Evolutionary conservation across 306 rosid genomes (phyloP).

Genomic region (Pyrus pyrifolia): DNA sequence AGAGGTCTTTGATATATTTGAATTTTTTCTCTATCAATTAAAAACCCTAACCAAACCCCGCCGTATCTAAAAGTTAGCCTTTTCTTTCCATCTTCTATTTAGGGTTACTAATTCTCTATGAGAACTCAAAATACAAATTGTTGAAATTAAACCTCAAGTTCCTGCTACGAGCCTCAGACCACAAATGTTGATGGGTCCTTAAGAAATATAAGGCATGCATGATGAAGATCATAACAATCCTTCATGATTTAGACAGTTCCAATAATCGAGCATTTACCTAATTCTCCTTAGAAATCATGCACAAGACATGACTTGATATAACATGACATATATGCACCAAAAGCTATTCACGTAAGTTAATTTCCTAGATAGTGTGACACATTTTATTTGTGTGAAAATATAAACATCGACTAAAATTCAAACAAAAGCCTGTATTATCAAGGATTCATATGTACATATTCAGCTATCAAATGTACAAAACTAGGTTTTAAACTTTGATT

Average conservation of each 20-base stretch:
- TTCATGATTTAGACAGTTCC: slow-evolving; percentile 29
- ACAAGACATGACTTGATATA: neutral
- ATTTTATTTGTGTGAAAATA: no score
- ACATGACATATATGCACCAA: no score
- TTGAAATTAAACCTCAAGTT: neutral
- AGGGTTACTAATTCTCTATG: neutral
- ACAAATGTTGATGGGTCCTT: neutral
- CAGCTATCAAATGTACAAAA: no score
- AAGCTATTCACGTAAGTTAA: no score
- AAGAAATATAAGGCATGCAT: slow-evolving; percentile 1
- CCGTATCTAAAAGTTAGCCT: neutral
- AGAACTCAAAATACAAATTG: neutral
- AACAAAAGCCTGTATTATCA: no score
- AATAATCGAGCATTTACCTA: slow-evolving; percentile 19
- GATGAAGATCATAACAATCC: slow-evolving; percentile 6
- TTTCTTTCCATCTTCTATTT: neutral
- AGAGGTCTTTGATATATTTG: no score
- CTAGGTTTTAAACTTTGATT: no score
- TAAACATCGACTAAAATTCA: no score
- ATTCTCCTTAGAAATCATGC: neutral
- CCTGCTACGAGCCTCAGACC: neutral
- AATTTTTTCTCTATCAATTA: no score
- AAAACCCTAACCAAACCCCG: no score
- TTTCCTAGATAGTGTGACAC: no score
- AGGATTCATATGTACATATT: no score